Evolutionary conservation across 139 green algal species (phyloP).

Genomic region (Diplosphaera chodatii): DNA sequence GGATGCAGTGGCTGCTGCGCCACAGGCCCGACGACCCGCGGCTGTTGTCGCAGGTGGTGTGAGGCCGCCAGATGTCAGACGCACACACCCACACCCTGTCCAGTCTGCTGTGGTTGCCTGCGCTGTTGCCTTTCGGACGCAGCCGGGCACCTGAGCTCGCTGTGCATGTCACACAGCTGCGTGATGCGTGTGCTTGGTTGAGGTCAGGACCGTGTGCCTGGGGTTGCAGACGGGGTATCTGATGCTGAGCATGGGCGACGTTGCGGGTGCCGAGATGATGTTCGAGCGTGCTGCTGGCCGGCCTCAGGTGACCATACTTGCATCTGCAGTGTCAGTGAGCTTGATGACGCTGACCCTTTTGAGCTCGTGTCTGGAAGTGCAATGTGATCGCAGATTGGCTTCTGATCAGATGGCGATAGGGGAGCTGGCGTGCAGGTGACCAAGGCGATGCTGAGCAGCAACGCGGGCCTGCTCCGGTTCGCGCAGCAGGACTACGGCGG

Average conservation of each 20-base stretch:
- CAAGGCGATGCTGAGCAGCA: slow-evolving; percentile 2
- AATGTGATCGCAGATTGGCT: no score
- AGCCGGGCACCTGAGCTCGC: no score
- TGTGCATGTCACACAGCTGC: no score
- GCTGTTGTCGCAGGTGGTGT: slow-evolving; percentile 1
- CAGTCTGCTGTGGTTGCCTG: no score
- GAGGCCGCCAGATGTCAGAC: no score
- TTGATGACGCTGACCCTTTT: neutral
- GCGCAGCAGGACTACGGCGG: slow-evolving; percentile 23
- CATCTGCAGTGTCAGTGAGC: no score
- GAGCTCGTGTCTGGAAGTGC: neutral
- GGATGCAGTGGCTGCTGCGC: slow-evolving; percentile 20
- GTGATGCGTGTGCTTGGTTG: no score
- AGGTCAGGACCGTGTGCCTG: neutral
- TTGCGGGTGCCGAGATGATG: slow-evolving; percentile 6
- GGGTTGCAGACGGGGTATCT: slow-evolving; percentile 13
- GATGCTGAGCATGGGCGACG: slow-evolving; percentile 24
- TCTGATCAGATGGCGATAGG: neutral
- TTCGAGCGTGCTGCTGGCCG: slow-evolving; percentile 11
- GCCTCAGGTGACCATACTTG: neutral
- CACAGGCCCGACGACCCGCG: neutral
- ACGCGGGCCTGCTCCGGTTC: slow-evolving; percentile 24
- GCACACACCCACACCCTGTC: no score
- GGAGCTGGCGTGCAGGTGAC: neutral
- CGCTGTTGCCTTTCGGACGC: no score